Percentiles rank a stretch among this genome's conserved stretches.
phyloP scores from a whole-genome alignment of 805 yeast genomes.

The Jamesozyma rosinii region DNA sequence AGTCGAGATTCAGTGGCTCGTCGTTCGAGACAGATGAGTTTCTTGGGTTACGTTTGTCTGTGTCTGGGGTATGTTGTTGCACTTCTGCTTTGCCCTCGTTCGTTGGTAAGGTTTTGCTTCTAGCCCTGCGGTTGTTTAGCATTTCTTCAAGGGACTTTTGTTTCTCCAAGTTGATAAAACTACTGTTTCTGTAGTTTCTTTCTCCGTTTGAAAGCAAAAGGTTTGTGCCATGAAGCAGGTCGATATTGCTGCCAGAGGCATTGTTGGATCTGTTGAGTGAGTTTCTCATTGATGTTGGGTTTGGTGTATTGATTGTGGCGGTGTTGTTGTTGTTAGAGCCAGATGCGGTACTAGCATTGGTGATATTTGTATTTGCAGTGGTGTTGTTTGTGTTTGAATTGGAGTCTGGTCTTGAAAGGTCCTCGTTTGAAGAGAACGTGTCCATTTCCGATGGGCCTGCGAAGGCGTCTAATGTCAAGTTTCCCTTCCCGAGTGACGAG shows the following conservation, averaged over 20 bases:
- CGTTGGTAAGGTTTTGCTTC: constrained; percentile 21
- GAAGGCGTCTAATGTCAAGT: constrained; percentile 35
- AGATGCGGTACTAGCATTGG: too few species aligned
- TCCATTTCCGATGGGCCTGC: constrained; percentile 6
- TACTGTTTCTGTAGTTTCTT: constrained; percentile 8
- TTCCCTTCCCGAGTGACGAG: constrained; percentile 48
- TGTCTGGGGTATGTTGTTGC: neutral
- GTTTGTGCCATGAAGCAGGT: neutral
- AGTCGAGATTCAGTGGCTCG: constrained; percentile 3
- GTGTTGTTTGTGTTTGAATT: neutral
- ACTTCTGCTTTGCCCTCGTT: constrained; percentile 2
- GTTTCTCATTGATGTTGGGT: neutral
- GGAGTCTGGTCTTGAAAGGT: neutral
- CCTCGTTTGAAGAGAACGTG: neutral
- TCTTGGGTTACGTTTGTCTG: constrained; percentile 10
- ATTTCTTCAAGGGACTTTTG: constrained; percentile 5
- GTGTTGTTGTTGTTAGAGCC: neutral
- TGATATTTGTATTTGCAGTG: neutral
- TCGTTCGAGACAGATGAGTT: constrained; percentile 12
- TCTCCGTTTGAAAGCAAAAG: neutral
- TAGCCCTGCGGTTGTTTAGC: constrained; percentile 9
- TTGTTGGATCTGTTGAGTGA: neutral
- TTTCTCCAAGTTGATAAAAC: constrained; percentile 9
- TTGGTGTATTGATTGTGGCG: neutral
- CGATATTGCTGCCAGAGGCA: neutral